These are phyloP conservation scores for Ogataea zsoltii DNA, from an alignment of 805 yeast species.

Conservation along the genomic window DNA sequence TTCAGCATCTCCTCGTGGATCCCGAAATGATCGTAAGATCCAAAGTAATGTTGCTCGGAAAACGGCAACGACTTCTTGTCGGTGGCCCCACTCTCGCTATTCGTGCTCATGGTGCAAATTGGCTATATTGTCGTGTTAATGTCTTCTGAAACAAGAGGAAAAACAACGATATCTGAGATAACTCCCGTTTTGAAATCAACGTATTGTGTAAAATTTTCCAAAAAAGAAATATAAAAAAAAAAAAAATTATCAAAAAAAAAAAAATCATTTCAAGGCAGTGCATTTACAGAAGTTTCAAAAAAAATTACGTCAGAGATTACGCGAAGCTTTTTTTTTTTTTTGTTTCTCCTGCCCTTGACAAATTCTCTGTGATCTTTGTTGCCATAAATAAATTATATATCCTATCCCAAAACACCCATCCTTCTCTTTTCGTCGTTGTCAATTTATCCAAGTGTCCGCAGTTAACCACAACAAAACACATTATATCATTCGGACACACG, in stretches of 20 bases:
- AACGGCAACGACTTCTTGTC: slow-evolving; percentile 63
- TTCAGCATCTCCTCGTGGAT: slow-evolving; percentile 99
- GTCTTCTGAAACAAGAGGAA: no score
- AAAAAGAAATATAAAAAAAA: neutral
- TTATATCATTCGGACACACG: no score
- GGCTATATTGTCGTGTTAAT: no score
- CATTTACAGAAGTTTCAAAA: neutral
- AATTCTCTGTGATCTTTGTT: no score
- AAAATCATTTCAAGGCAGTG: no score
- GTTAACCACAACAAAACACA: no score
- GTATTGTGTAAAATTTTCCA: slow-evolving; percentile 1
- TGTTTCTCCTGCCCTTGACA: no score
- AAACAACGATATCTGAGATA: neutral
- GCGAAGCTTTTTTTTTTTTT: no score
- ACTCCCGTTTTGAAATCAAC: neutral
- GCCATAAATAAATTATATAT: no score
- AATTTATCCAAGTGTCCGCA: no score
- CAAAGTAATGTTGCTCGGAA: slow-evolving; percentile 90
- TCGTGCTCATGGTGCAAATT: neutral
- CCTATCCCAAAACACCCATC: no score
- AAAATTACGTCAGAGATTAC: neutral
- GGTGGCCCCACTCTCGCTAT: slow-evolving; percentile 51
- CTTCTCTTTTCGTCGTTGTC: no score
- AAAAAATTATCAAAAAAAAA: slow-evolving; percentile 2
- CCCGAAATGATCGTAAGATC: slow-evolving; percentile 94